Evolutionary conservation across 2,329 filamentous ascomycete species (phyloP), one percentile per base, ranked within the genome.

Genomic region (Fusarium ambrosium): DNA sequence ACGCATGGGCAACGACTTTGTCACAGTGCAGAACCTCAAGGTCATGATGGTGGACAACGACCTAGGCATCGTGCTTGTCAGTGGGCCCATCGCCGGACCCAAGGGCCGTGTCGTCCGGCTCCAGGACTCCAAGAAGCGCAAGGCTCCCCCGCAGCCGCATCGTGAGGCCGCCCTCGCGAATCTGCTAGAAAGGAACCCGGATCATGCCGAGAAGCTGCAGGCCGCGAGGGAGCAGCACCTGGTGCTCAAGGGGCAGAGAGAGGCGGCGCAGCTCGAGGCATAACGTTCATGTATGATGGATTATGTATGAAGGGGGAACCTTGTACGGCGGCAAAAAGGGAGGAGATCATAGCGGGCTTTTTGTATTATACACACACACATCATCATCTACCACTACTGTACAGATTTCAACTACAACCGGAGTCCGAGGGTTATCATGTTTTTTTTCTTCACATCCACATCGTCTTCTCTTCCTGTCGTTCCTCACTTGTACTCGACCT

Each of bases 41-140:
- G 92, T 99, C 63, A 86, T 99, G 82, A 92, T 95, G 87, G 92
- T 98, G 37, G 95, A 98, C 85, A 89, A 92, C 78, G 92, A 94
- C 82, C 92, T 95, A 80, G 97, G 97, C 22, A 91, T 98, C 78
- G 91, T 99, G 68, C 91, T 98, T 63, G 92, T 99, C 74, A 94
- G 93, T 84, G 97, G 96, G 34, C 90, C 92, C 74, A 92, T 99
- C 48, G 93, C 93, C 37, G 97, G 97, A 0, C 96, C 96, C 68
- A 97, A 97, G 85, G 93, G 95, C 70, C 92, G 93, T 75, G 85
- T 95, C 67, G 93, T 99, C 71, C 92, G 92, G 85, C 87, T 99
- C 66, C 93, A 97, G 82, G 97, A 99, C 84, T 94, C 97, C 16
- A 90, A 97, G 82, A 97, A 97, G 89, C 97, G 97, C 87, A 86